Evolutionary conservation across 768 basidiomycete genomes (phyloP).

Genomic region (Porpolomopsis calyptriformis): DNA sequence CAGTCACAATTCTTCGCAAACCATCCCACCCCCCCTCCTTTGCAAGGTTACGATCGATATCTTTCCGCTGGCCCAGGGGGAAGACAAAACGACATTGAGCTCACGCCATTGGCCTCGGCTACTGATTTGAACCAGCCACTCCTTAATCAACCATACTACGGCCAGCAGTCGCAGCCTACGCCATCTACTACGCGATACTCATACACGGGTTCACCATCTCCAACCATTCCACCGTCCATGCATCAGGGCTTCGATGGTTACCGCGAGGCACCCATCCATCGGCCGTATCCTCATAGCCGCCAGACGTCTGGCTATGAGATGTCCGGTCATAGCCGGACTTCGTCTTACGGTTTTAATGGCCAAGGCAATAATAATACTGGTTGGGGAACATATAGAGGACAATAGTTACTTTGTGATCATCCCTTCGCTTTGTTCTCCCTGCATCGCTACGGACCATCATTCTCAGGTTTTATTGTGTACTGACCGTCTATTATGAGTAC

Average conservation of each 20-base stretch:
- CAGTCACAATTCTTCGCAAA: conserved; percentile 25
- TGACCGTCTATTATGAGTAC: no score
- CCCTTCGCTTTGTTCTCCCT: background rate
- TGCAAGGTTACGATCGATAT: conserved; percentile 47
- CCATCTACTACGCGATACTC: conserved; percentile 20
- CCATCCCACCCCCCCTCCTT: conserved; percentile 22
- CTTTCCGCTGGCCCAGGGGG: conserved; percentile 36
- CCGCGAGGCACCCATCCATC: conserved; percentile 54
- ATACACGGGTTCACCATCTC: conserved; percentile 28
- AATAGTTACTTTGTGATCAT: background rate
- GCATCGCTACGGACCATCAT: background rate
- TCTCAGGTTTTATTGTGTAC: background rate
- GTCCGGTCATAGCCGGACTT: background rate
- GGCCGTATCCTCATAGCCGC: conserved; percentile 32
- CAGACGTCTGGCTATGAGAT: conserved; percentile 1
- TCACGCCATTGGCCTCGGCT: conserved; percentile 46
- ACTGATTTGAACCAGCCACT: conserved; percentile 35
- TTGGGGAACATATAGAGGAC: background rate
- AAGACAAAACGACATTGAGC: conserved; percentile 35
- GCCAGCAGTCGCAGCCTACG: conserved; percentile 25
- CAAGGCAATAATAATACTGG: background rate
- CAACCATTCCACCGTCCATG: conserved; percentile 35
- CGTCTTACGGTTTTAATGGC: background rate
- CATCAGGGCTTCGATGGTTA: conserved; percentile 26
- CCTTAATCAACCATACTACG: conserved; percentile 33